These are phyloP conservation scores for Mariannaea elegans DNA, from an alignment of 2,329 filamentous ascomycete species.

Conservation along the genomic window DNA sequence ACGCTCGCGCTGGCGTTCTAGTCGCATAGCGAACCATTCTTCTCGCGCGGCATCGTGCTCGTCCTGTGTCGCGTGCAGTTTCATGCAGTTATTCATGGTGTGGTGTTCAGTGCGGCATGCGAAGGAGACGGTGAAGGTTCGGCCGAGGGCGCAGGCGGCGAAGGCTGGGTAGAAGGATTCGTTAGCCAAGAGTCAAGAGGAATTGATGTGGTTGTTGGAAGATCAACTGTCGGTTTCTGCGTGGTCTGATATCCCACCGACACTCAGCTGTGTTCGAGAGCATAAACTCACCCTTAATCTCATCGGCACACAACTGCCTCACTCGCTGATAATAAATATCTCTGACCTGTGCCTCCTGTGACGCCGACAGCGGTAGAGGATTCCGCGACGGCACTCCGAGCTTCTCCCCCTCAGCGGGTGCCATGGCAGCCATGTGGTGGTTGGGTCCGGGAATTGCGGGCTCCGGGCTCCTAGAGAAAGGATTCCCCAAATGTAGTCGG, in stretches of 20 bases:
- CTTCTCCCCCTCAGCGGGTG: conserved; percentile 47
- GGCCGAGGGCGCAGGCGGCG: conserved; percentile 85
- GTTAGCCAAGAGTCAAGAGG: background rate
- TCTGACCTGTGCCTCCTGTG: conserved; percentile 83
- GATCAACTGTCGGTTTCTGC: background rate
- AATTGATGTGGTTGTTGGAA: background rate
- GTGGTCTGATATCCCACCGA: background rate
- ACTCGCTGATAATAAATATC: conserved; percentile 85
- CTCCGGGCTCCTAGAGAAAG: conserved; percentile 2
- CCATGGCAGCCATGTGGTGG: conserved; percentile 45
- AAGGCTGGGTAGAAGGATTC: conserved; percentile 70
- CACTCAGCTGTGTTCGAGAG: too few species aligned
- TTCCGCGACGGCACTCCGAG: conserved; percentile 70
- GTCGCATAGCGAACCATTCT: conserved; percentile 87
- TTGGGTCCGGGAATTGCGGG: conserved; percentile 10
- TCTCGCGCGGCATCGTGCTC: conserved; percentile 89
- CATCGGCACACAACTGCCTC: conserved; percentile 75
- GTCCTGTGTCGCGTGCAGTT: conserved; percentile 80
- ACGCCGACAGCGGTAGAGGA: conserved; percentile 82
- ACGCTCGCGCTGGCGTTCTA: conserved; percentile 73
- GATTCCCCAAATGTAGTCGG: background rate
- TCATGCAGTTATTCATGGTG: conserved; percentile 95
- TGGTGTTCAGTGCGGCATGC: conserved; percentile 81
- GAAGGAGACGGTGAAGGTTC: conserved; percentile 89
- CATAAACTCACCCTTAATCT: conserved; percentile 73